phyloP scores from a whole-genome alignment of 2,329 filamentous ascomycete genomes.

The Acephala macrosclerotiorum region DNA sequence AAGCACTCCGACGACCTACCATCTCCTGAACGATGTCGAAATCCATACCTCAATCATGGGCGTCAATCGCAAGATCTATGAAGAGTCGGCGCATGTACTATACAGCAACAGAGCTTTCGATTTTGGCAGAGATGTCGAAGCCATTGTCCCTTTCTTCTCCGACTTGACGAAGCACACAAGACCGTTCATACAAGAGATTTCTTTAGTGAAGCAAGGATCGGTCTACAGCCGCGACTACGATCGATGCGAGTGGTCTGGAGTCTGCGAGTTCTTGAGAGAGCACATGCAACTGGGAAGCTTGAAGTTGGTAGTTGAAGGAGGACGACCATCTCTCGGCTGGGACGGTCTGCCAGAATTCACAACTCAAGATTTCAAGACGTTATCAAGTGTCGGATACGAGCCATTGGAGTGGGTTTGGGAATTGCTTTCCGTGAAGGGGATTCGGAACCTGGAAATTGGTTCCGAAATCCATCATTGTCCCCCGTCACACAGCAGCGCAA shows the following conservation, averaged over 20 bases:
- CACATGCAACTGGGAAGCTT: conserved; percentile 51
- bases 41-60: conserved; percentile 55
- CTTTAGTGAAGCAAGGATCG: conserved; percentile 62
- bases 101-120: conserved; percentile 64
- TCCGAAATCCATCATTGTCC: conserved; percentile 63
- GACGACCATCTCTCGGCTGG: conserved; percentile 56
- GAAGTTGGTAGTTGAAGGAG: conserved; percentile 61
- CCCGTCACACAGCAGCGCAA: conserved; percentile 57
- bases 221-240: conserved; percentile 62
- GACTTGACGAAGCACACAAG: conserved; percentile 60
- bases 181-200: conserved; percentile 55
- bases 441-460: conserved; percentile 58
- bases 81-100: conserved; percentile 62
- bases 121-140: conserved; percentile 66
- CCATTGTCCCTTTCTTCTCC: conserved; percentile 64
- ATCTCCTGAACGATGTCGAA: conserved; percentile 51
- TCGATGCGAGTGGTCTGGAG: conserved; percentile 59
- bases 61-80: conserved; percentile 56
- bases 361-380: conserved; percentile 54
- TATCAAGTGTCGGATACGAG: conserved; percentile 52
- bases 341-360: conserved; percentile 55
- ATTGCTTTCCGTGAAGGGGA: conserved; percentile 56
- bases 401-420: conserved; percentile 65
- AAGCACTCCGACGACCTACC: conserved; percentile 62
- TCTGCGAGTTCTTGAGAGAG: conserved; percentile 56